phyloP scores from a whole-genome alignment of 2,329 filamentous ascomycete species.

The Huntiella abstrusa region DNA sequence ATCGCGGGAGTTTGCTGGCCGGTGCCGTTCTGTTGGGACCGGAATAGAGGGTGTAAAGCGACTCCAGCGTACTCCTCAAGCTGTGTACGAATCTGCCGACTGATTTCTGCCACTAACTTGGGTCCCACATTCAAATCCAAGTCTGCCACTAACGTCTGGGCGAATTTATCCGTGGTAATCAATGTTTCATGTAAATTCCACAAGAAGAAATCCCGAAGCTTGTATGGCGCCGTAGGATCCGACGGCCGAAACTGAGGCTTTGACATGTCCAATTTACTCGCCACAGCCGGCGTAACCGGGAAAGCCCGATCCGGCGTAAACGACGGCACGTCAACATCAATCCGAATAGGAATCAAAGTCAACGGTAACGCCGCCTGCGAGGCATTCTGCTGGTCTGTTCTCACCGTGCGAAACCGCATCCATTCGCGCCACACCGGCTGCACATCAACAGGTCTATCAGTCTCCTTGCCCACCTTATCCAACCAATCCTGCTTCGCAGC shows the following conservation, averaged over 20 bases:
- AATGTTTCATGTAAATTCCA: conserved; percentile 96
- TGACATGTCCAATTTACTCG: conserved; percentile 42
- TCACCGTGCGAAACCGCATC: conserved; percentile 53
- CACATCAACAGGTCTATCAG: conserved; percentile 56
- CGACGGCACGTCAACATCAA: conserved; percentile 78
- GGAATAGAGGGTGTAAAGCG: conserved; percentile 81
- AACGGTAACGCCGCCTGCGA: conserved; percentile 61
- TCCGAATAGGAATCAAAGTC: conserved; percentile 85
- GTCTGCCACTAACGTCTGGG: conserved; percentile 76
- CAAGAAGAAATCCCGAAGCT: conserved; percentile 84
- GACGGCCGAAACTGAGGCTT: conserved; percentile 62
- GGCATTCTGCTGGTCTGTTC: conserved; percentile 40
- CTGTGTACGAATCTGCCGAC: conserved; percentile 85
- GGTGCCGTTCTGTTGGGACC: conserved; percentile 27
- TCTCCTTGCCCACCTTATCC: conserved; percentile 71
- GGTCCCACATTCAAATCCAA: conserved; percentile 69
- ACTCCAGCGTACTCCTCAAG: conserved; percentile 92
- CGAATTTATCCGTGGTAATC: conserved; percentile 89
- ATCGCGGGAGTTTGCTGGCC: conserved; percentile 13
- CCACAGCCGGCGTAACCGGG: conserved; percentile 34
- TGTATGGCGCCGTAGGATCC: conserved; percentile 65
- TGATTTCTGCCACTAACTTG: conserved; percentile 58
- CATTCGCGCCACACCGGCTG: conserved; percentile 90
- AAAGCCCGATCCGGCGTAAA: conserved; percentile 50
- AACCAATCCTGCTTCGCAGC: conserved; percentile 41